Conservation (phyloP, 2,329 filamentous ascomycete genomes). For the Cladorrhinum sp. region DNA sequence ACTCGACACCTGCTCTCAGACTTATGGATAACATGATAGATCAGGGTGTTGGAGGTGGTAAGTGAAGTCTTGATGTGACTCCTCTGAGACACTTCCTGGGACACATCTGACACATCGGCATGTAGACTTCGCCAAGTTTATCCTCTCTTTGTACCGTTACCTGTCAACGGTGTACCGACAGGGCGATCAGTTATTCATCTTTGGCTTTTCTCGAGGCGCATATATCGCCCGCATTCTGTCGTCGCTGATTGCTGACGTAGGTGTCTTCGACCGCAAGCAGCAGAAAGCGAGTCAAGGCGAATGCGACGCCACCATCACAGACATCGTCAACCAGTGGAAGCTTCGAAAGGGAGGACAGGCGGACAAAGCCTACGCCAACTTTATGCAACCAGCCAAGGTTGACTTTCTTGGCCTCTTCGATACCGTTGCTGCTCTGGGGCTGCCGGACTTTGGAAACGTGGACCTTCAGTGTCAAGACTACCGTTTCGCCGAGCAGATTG, state of each 20-base stretch:
- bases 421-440: neutral
- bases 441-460: neutral
- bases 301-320: neutral
- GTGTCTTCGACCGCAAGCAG: neutral
- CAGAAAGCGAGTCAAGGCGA: neutral
- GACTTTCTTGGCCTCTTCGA: slow-evolving; percentile 4
- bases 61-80: too few species aligned
- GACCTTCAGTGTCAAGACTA: neutral
- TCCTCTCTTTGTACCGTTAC: slow-evolving; percentile 2
- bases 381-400: neutral
- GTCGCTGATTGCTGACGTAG: slow-evolving; percentile 1
- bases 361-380: neutral
- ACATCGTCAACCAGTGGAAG: neutral
- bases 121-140: neutral
- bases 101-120: too few species aligned
- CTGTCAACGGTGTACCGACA: neutral
- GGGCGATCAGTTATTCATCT: slow-evolving; percentile 4
- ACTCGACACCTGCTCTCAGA: neutral
- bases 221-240: slow-evolving; percentile 5
- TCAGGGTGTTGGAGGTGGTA: neutral
- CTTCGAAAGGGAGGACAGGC: neutral
- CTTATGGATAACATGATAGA: neutral
- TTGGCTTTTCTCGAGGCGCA: slow-evolving; percentile 8
- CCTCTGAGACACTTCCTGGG: too few species aligned
- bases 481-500: slow-evolving; percentile 5